A percentile compares a stretch with the other conserved stretches of the same genome.
phyloP scores from a whole-genome alignment of 2,329 filamentous ascomycete genomes.

The Botrytis squamosa region DNA sequence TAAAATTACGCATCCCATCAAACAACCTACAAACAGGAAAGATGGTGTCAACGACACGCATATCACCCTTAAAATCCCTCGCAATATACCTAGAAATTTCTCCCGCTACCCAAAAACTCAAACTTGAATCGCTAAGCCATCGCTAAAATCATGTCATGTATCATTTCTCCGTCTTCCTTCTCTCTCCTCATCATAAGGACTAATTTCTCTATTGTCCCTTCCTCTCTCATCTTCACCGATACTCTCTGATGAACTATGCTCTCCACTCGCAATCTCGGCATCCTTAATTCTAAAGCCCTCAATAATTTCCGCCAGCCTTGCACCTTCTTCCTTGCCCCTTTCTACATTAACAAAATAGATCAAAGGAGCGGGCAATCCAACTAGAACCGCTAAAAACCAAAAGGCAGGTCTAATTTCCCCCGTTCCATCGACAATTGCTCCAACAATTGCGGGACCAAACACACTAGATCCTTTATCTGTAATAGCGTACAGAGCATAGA shows the following conservation, averaged over 20 bases:
- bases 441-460: conserved; percentile 91
- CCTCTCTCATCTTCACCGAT: conserved; percentile 11
- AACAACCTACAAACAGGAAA: neutral
- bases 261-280: conserved; percentile 15
- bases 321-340: conserved; percentile 66
- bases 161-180: neutral
- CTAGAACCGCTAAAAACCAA: conserved; percentile 79
- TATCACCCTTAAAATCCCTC: neutral
- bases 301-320: conserved; percentile 52
- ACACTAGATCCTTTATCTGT: conserved; percentile 95
- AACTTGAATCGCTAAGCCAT: neutral
- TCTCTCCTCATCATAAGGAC: neutral
- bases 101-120: neutral
- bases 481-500: conserved; percentile 83
- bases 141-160: conserved; percentile 5
- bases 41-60: neutral
- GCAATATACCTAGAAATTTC: neutral
- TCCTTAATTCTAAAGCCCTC: conserved; percentile 21
- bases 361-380: conserved; percentile 77
- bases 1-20: neutral
- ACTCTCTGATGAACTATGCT: neutral
- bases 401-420: conserved; percentile 83
- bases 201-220: neutral
- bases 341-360: conserved; percentile 84
- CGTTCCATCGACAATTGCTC: conserved; percentile 80